A percentile compares a stretch with the other conserved stretches of the same genome.
These are phyloP conservation scores for Cutaneotrichosporon cavernicola DNA, from an alignment of 1,284 basidiomycete genomes.

Conservation along the genomic window DNA sequence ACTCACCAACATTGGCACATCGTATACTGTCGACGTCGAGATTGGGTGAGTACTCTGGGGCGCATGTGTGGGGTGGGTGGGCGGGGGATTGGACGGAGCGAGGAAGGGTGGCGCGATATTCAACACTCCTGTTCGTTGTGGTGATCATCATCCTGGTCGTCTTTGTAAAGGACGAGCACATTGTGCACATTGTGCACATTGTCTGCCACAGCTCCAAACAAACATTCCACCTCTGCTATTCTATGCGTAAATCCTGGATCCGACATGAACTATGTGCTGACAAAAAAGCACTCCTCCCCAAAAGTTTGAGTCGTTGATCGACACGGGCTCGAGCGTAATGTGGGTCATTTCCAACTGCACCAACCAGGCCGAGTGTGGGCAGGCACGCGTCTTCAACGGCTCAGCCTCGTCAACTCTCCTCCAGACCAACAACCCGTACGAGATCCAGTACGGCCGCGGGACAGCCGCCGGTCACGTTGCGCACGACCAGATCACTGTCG, in stretches of 20 bases:
- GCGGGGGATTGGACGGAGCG: background rate
- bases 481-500: constrained; percentile 6
- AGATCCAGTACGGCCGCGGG: constrained; percentile 6
- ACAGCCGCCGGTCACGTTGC: background rate
- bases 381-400: constrained; percentile 20
- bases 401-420: constrained; percentile 30
- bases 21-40: constrained; percentile 38
- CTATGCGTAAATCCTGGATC: background rate
- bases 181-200: background rate
- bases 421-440: constrained; percentile 34
- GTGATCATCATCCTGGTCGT: no score
- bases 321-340: constrained; percentile 62
- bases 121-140: no score
- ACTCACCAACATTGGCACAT: constrained; percentile 41
- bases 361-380: constrained; percentile 22
- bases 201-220: background rate
- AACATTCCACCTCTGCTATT: background rate
- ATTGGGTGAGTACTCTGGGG: constrained; percentile 25
- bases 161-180: no score
- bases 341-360: constrained; percentile 47
- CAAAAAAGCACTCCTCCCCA: constrained; percentile 52
- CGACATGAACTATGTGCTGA: background rate
- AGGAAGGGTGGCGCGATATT: background rate
- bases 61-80: background rate
- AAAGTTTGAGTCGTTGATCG: constrained; percentile 59